Base-by-base conservation (phyloP, 176 grass and related monocot genomes). In the Triticum monococcum region DNA sequence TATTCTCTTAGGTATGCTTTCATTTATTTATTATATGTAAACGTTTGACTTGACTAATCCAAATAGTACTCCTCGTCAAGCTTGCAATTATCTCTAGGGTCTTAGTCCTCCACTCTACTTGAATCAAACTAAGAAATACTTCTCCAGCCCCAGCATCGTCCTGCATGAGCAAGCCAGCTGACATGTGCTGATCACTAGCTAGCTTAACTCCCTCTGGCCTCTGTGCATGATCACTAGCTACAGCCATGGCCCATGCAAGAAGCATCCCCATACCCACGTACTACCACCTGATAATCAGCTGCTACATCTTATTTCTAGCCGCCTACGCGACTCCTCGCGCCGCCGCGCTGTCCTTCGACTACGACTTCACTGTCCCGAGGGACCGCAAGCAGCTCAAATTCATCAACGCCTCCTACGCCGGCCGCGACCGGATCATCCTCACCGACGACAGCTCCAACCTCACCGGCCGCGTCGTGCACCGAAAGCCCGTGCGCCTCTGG, bases 191-290 rank as follows among this genome's bases (percentile, higher is more conserved):
- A 69, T 16, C 26, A 8, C 1, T 31, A 26, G 24, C 0, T 31
- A 26, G 24, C 26, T 16, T 14, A 31, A 67, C 12, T 31, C 28
- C 25, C 12, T 28, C 28, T 17, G 26, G 26, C 12, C 2, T 28
- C 12, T 9, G 4, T n/a, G n/a, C n/a, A n/a, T n/a, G n/a, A n/a
- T n/a, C n/a, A n/a, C 12, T 28, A 63, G 35, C 18, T 79, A 12
- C 76, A 33, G 32, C 77, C 78, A 79, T 79, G 78, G 78, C 59
- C 1, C 25, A 64, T 64, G 36, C 78, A 65, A 30, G 23, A 64
- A 25, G 5, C 59, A 8, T 9, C 22, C 36, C 6, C 4, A 12
- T 79, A 8, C 35, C 41, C 17, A n/a, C 9, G 35, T 20, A 14
- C 36, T 12, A 17, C 46, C 2, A 13, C 45, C 12, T 33, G 3